Percentiles rank a stretch among this genome's conserved stretches.
Evolutionary conservation across 257 asterid genomes (phyloP).

Genomic region (Solanum etuberosum): DNA sequence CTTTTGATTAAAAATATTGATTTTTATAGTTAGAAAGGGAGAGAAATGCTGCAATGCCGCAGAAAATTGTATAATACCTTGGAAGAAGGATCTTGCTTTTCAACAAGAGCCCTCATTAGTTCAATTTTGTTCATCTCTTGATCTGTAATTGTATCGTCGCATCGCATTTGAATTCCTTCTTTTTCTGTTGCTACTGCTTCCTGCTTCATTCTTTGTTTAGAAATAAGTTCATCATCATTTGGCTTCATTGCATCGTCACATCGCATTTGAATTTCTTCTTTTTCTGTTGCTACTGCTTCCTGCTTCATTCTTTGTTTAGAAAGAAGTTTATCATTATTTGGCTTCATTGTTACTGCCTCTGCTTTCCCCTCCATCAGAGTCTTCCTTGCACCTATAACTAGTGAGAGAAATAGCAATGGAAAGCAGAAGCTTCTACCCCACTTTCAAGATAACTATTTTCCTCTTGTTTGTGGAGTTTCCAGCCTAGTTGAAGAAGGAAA

Average conservation of each 20-base stretch:
- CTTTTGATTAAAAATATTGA: background rate
- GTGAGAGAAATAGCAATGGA: background rate
- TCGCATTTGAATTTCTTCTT: background rate
- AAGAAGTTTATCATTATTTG: background rate
- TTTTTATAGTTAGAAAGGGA: background rate
- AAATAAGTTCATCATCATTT: background rate
- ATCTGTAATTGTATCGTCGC: background rate
- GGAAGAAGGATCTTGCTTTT: conserved; percentile 45
- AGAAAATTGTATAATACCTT: conserved; percentile 27
- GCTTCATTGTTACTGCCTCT: background rate
- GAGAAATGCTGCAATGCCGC: background rate
- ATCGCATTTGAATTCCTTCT: background rate
- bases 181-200: background rate
- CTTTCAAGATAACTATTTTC: background rate
- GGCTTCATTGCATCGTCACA: background rate
- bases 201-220: background rate
- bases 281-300: background rate
- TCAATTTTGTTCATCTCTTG: conserved; percentile 27
- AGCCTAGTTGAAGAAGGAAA: background rate
- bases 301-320: background rate
- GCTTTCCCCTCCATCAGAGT: background rate
- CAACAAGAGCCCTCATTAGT: conserved; percentile 34
- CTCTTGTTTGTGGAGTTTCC: background rate
- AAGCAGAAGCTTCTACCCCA: background rate
- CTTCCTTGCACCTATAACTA: background rate